Evolutionary conservation across 2,329 filamentous ascomycete genomes (phyloP).

Genomic region (Neofusicoccum laricinum): DNA sequence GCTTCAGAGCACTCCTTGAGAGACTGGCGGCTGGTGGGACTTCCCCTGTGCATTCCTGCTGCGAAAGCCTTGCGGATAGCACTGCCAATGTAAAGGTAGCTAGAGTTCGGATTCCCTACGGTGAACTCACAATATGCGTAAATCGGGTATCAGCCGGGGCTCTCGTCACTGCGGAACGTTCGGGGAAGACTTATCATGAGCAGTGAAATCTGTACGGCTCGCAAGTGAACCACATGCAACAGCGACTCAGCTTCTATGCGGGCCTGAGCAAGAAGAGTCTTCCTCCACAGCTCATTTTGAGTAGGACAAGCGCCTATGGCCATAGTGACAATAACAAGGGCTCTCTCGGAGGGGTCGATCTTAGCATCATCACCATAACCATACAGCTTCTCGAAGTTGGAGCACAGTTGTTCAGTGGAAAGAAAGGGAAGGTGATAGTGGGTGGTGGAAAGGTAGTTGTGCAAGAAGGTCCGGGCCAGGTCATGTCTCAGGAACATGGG

Average conservation of each 20-base stretch:
- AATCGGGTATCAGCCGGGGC: not conserved
- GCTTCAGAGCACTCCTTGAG: conserved; percentile 7
- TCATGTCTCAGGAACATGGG: conserved; percentile 14
- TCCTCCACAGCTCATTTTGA: conserved; percentile 4
- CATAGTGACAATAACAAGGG: conserved; percentile 12
- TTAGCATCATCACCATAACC: conserved; percentile 7
- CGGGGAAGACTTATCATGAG: conserved; percentile 12
- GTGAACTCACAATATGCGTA: conserved; percentile 15
- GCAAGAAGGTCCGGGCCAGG: conserved; percentile 11
- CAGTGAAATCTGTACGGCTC: conserved; percentile 7
- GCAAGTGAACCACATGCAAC: conserved; percentile 11
- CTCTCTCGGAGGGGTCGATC: conserved; percentile 11
- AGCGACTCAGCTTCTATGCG: conserved; percentile 7
- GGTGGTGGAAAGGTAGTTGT: conserved; percentile 10
- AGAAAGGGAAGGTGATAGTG: conserved; percentile 8
- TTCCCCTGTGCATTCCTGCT: conserved; percentile 13
- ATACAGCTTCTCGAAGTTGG: conserved; percentile 14
- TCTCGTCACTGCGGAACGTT: too few relatives aligned
- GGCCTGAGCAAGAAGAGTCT: conserved; percentile 6
- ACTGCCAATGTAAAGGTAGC: conserved; percentile 11
- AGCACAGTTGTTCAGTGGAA: conserved; percentile 2
- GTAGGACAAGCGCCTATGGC: conserved; percentile 15
- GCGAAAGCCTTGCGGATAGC: conserved; percentile 14
- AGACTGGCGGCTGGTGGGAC: not conserved
- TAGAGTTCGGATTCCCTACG: conserved; percentile 12